phyloP scores from a whole-genome alignment of 2,329 filamentous ascomycete genomes.

The Epichloe glyceriae region DNA sequence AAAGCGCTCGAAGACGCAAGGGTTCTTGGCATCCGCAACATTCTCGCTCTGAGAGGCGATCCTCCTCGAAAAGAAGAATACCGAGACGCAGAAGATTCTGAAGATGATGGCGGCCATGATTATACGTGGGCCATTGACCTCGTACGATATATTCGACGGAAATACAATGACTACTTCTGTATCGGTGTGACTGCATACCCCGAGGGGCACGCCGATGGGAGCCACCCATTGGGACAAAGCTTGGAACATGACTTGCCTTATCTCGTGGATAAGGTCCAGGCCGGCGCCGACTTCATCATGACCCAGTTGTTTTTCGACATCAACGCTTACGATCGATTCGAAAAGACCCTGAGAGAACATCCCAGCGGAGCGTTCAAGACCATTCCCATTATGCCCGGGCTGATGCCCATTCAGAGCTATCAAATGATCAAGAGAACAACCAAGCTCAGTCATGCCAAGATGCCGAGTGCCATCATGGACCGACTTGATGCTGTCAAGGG shows the following conservation, averaged over 20 bases:
- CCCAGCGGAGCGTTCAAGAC: conserved; percentile 74
- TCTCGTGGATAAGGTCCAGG: conserved; percentile 77
- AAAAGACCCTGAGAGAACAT: conserved; percentile 63
- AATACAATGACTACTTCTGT: conserved; percentile 90
- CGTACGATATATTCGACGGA: conserved; percentile 74
- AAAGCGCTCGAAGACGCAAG: conserved; percentile 85
- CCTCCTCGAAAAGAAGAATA: conserved; percentile 86
- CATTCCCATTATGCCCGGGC: conserved; percentile 80
- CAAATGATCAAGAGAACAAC: conserved; percentile 89
- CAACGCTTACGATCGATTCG: conserved; percentile 68
- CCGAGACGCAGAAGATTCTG: conserved; percentile 42
- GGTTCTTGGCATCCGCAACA: conserved; percentile 81
- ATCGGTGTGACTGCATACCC: conserved; percentile 91
- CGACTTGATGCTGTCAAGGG: conserved; percentile 61
- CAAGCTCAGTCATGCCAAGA: conserved; percentile 80
- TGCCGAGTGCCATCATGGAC: conserved; percentile 58
- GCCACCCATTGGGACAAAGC: conserved; percentile 57
- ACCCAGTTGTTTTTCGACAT: conserved; percentile 95
- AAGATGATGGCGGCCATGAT: conserved; percentile 55
- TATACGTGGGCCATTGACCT: conserved; percentile 85
- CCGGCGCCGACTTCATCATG: conserved; percentile 96
- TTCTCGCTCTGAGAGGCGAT: conserved; percentile 82
- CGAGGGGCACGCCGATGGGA: conserved; percentile 87
- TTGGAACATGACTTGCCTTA: conserved; percentile 75
- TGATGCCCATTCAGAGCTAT: conserved; percentile 97